Evolutionary conservation across 106 monocot species (phyloP).

Genomic region (Dioscorea dumetorum): DNA sequence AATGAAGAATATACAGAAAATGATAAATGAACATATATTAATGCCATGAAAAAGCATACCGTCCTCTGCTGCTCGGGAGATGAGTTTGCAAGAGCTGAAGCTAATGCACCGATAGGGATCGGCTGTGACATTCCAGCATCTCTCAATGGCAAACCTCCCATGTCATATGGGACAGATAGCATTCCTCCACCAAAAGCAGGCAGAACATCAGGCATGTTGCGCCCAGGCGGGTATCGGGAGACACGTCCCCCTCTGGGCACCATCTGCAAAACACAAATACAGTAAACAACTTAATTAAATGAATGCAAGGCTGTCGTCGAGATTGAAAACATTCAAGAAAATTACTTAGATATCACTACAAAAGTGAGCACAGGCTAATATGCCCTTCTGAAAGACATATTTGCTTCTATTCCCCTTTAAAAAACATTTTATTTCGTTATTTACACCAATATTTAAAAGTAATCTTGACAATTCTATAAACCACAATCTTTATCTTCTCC

Average conservation of each 20-base stretch:
- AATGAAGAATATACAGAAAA: too few species aligned
- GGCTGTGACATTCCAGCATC: constrained; percentile 48
- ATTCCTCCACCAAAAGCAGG: constrained; percentile 47
- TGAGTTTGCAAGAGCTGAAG: constrained; percentile 76
- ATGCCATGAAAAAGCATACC: constrained; percentile 20
- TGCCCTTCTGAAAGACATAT: too few species aligned
- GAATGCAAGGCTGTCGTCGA: too few species aligned
- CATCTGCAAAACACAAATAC: constrained; percentile 25
- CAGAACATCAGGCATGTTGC: constrained; percentile 48
- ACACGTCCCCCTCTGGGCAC: constrained; percentile 64
- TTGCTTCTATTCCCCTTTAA: too few species aligned
- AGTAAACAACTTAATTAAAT: background rate
- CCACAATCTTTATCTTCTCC: too few species aligned
- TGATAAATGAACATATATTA: too few species aligned
- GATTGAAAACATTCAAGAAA: too few species aligned
- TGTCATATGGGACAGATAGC: constrained; percentile 55
- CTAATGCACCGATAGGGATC: constrained; percentile 57
- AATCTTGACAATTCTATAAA: too few species aligned
- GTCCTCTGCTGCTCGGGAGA: constrained; percentile 69
- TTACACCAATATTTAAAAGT: too few species aligned
- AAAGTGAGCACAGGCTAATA: too few species aligned
- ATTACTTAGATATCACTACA: too few species aligned
- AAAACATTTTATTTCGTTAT: too few species aligned
- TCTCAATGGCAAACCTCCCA: constrained; percentile 39
- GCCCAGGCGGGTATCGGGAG: constrained; percentile 62